phyloP scores from a whole-genome alignment of 2,329 filamentous ascomycete genomes.

The Botryotinia narcissicola region DNA sequence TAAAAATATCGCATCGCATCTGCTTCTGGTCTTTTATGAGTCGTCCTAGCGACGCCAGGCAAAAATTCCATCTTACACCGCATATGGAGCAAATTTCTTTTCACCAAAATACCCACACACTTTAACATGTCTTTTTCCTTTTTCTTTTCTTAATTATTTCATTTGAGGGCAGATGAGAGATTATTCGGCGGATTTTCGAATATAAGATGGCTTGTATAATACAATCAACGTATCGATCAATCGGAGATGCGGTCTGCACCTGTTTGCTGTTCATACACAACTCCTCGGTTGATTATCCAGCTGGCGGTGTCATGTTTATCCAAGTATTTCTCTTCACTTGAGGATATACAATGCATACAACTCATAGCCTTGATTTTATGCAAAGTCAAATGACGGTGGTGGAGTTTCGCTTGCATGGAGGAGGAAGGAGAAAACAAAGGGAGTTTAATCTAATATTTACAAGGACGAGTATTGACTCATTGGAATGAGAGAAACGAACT shows the following conservation, averaged over 20 bases:
- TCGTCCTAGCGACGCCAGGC: background rate
- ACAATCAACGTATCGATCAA: conserved; percentile 8
- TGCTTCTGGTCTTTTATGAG: conserved; percentile 7
- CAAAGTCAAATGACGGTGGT: background rate
- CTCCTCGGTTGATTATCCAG: background rate
- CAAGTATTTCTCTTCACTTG: background rate
- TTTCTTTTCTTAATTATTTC: conserved; percentile 1
- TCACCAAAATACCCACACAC: conserved; percentile 13
- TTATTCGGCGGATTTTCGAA: background rate
- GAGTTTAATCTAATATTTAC: background rate
- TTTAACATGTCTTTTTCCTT: background rate
- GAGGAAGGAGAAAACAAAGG: background rate
- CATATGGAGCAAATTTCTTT: conserved; percentile 10
- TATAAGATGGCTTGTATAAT: conserved; percentile 13
- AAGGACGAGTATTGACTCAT: conserved; percentile 10
- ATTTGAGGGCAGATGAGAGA: background rate
- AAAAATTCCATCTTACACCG: conserved; percentile 4
- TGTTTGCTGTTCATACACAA: background rate
- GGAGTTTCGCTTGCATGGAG: conserved; percentile 7
- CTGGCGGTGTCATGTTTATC: background rate
- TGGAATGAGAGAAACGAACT: conserved; percentile 7
- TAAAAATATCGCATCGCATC: background rate
- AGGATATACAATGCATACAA: background rate
- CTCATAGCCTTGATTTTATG: background rate
- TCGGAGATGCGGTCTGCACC: conserved; percentile 1